These are phyloP conservation scores for Eimeria sp. DNA, from an alignment of 169 alveolate genomes.

Conservation along the genomic window DNA sequence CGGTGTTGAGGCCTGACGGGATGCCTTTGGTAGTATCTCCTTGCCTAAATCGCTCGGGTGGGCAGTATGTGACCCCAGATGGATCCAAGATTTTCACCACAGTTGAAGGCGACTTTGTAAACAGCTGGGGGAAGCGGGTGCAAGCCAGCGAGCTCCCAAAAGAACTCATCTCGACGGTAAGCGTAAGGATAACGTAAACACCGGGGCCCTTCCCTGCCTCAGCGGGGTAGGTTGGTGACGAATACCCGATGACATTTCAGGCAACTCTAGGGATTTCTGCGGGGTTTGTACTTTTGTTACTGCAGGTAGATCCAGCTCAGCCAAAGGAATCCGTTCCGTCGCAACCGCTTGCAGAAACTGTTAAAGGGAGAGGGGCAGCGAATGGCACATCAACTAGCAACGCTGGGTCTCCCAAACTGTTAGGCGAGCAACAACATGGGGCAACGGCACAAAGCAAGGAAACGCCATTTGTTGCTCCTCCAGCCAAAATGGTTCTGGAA, in stretches of 20 bases:
- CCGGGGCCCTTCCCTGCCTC: neutral
- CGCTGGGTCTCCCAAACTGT: neutral
- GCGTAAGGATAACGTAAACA: neutral
- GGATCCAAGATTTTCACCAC: slow-evolving; percentile 37
- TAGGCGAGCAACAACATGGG: neutral
- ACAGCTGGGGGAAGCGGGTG: slow-evolving; percentile 38
- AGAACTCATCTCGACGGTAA: slow-evolving; percentile 31
- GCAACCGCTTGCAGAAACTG: neutral
- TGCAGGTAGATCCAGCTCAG: slow-evolving; percentile 10
- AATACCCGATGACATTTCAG: neutral
- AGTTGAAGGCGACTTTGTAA: slow-evolving; percentile 40
- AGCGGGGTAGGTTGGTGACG: neutral
- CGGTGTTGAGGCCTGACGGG: slow-evolving; percentile 57
- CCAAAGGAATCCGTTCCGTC: neutral
- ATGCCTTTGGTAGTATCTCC: slow-evolving; percentile 35
- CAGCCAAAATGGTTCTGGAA: neutral
- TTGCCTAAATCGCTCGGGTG: slow-evolving; percentile 37
- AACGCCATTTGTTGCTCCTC: neutral
- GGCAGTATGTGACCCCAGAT: slow-evolving; percentile 22
- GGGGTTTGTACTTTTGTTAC: neutral
- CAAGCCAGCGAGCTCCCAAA: slow-evolving; percentile 55
- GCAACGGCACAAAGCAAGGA: neutral
- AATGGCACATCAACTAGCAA: neutral
- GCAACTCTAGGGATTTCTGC: neutral
- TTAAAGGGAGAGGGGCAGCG: neutral